Evolutionary conservation across 2,329 filamentous ascomycete species (phyloP).

Genomic region (Phoma sp.): DNA sequence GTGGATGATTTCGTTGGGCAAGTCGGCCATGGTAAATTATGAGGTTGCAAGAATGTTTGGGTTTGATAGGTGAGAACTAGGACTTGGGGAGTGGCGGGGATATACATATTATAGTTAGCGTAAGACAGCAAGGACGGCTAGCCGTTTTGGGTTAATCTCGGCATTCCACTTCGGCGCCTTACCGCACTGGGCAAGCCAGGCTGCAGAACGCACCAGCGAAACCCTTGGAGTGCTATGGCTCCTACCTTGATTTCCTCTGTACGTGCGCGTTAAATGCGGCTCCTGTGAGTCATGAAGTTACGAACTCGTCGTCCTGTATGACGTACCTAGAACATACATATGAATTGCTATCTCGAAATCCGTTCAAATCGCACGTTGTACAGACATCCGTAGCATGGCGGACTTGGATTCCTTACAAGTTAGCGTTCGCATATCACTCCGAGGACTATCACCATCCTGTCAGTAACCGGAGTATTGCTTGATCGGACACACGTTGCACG

Average conservation of each 20-base stretch:
- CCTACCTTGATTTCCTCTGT: not conserved
- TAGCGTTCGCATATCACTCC: not conserved
- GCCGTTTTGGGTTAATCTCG: not conserved
- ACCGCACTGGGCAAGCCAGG: not conserved
- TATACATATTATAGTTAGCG: not conserved
- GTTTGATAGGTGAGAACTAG: not conserved
- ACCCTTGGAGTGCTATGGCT: not conserved
- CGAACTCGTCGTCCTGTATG: not conserved
- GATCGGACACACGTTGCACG: not conserved
- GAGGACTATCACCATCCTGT: not conserved
- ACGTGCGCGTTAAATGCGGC: not conserved
- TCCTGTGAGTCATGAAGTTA: not conserved
- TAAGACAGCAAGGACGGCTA: not conserved
- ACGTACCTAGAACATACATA: not conserved
- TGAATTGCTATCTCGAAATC: not conserved
- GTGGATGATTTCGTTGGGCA: not conserved
- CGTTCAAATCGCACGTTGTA: not conserved
- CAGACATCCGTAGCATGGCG: not conserved
- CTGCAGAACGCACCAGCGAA: not conserved
- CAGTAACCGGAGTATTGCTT: not conserved
- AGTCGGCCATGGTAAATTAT: not conserved
- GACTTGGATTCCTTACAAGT: not conserved
- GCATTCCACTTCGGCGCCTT: not conserved
- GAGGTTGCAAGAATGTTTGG: not conserved
- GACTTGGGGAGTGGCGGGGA: not conserved